Evolutionary conservation across 2,329 filamentous ascomycete genomes (phyloP).

Genomic region (Bertia moriformis): DNA sequence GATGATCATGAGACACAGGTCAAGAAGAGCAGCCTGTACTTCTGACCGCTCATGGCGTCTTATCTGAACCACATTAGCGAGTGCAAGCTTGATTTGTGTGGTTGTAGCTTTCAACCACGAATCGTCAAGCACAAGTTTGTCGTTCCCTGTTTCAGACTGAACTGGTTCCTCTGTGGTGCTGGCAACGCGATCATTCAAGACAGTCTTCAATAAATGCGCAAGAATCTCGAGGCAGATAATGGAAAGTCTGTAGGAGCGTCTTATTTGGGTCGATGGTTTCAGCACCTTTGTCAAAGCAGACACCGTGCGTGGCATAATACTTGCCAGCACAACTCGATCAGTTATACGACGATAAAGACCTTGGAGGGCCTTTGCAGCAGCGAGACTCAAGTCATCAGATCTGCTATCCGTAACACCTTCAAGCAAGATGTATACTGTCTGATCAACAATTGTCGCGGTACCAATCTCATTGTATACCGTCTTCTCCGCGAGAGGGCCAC

Average conservation of each 20-base stretch:
- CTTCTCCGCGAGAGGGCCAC: constrained; percentile 9
- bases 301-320: constrained; percentile 45
- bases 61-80: constrained; percentile 39
- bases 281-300: constrained; percentile 42
- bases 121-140: constrained; percentile 19
- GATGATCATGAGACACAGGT: constrained; percentile 38
- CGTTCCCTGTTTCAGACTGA: not conserved
- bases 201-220: not conserved
- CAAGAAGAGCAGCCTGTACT: constrained; percentile 31
- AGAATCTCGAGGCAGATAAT: constrained; percentile 18
- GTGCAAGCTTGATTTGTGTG: constrained; percentile 41
- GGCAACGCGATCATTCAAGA: not conserved
- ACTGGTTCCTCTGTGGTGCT: not conserved
- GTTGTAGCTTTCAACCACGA: constrained; percentile 46
- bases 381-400: constrained; percentile 31
- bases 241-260: constrained; percentile 34
- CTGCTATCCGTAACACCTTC: constrained; percentile 32
- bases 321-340: constrained; percentile 38
- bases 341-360: constrained; percentile 28
- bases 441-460: constrained; percentile 45
- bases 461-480: constrained; percentile 5
- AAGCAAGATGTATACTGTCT: constrained; percentile 41
- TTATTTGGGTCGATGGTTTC: constrained; percentile 30
- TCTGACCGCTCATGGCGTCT: constrained; percentile 36
- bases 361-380: constrained; percentile 30